Conservation (phyloP, 805 yeast genomes). For the Barnettozyma vustinii region DNA sequence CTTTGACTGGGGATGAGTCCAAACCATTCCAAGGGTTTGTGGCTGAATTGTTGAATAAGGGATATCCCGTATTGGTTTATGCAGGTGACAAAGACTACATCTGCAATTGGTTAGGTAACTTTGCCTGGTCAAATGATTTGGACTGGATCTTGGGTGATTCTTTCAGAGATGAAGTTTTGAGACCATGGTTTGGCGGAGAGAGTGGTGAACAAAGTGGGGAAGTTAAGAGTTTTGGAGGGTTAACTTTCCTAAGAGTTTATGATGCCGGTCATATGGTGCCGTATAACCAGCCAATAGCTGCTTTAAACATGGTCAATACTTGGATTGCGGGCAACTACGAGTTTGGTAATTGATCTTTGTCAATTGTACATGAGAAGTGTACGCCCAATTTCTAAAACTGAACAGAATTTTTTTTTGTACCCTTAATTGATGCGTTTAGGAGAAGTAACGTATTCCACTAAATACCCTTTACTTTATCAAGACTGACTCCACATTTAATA, state of each 20-base stretch:
- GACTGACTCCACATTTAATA: no score
- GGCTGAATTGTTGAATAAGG: constrained; percentile 59
- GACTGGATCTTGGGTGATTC: constrained; percentile 55
- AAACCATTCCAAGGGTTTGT: constrained; percentile 78
- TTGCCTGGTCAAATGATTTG: constrained; percentile 70
- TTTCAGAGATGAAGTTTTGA: constrained; percentile 38
- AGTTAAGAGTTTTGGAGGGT: constrained; percentile 62
- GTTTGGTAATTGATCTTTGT: constrained; percentile 8
- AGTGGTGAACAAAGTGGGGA: constrained; percentile 54
- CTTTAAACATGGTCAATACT: constrained; percentile 64
- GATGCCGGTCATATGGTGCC: constrained; percentile 95
- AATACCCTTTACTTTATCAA: no score
- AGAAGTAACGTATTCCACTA: not conserved
- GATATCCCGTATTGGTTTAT: constrained; percentile 75
- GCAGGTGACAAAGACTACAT: constrained; percentile 95
- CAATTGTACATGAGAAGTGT: not conserved
- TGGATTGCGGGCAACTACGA: constrained; percentile 56
- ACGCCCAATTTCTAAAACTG: not conserved
- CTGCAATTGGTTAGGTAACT: constrained; percentile 90
- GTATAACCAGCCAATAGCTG: constrained; percentile 72
- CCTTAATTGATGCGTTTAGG: not conserved
- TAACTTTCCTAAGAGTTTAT: constrained; percentile 71
- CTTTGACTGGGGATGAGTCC: constrained; percentile 77
- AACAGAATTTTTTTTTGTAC: not conserved
- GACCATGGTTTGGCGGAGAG: constrained; percentile 35